Evolutionary conservation across 352 stramenopile species (phyloP), one percentile per base, ranked within the genome.

Genomic region (Pythium sukuiense): DNA sequence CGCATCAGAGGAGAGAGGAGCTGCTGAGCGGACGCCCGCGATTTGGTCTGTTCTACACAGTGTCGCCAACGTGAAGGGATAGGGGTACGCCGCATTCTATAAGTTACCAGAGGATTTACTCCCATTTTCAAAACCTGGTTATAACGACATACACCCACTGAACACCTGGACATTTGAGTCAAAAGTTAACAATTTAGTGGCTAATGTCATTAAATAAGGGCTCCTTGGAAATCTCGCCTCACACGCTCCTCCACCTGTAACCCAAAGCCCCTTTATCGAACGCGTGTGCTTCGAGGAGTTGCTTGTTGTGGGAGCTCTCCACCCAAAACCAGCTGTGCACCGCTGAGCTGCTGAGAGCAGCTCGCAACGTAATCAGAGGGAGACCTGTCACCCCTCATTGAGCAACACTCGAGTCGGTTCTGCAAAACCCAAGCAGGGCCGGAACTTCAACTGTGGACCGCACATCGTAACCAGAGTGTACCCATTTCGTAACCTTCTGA

Each of bases 391-490:
- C 7, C 24, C 46, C 46, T 54, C 20, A 54, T 54, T 33, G 12
- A 33, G 46, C 46, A 54, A 54, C 46, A 46, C 18, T 1, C 39
- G 16, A 46, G 5, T n/a, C 45, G 24, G 29, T n/a, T 33, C 12
- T 54, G 20, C 20, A 7, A 27, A 57, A 26, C 18, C 11, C 18
- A 24, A 29, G 18, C 35, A 52, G 20, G 11, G 35, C 33, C 45
- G 33, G 48, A 69, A 69, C 62, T 69, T 69, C 62, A 69, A 69
- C 55, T 39, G 33, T 48, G 50, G 62, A 45, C 27, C n/a, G 30
- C 27, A 7, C 5, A 54, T 54, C 46, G 46, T 65, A 57, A 58
- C 59, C 35, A 30, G n/a, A 14, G 26, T 39, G 43, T 63, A 63
- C 39, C 61, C 52, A 33, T 18, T 20, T 46, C 39, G 41, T 66